phyloP scores from a whole-genome alignment of 192 early-diverging fungal species.

The Backusella luteola region DNA sequence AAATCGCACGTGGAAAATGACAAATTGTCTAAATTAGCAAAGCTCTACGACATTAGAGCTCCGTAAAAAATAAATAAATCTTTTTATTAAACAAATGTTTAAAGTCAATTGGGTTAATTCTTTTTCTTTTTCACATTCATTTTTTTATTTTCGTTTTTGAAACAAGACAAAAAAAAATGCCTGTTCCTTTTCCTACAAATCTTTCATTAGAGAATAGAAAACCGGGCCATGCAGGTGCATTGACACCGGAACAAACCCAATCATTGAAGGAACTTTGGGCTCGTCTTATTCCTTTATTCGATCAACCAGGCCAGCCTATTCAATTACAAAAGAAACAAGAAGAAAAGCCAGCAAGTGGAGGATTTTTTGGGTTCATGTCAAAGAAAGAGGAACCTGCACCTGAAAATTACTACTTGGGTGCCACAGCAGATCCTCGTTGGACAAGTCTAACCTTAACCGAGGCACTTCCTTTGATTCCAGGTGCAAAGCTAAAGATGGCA shows the following conservation, averaged over 20 bases:
- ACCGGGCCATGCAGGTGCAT: conserved; percentile 29
- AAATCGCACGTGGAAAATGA: neutral
- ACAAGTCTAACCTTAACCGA: conserved; percentile 13
- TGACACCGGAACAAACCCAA: conserved; percentile 43
- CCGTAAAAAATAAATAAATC: neutral
- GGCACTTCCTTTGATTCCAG: conserved; percentile 26
- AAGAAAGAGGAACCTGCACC: conserved; percentile 16
- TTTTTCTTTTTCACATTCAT: neutral
- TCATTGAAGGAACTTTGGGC: conserved; percentile 45
- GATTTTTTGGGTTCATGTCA: conserved; percentile 10
- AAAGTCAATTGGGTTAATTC: neutral
- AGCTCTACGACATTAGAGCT: neutral
- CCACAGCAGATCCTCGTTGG: conserved; percentile 20
- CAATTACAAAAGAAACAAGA: neutral
- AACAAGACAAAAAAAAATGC: neutral
- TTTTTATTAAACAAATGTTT: neutral
- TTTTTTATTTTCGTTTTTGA: neutral
- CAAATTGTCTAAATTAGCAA: neutral
- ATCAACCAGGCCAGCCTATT: conserved; percentile 6
- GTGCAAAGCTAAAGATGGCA: conserved; percentile 40
- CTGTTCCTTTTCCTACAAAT: neutral
- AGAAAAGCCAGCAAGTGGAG: neutral
- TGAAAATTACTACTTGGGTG: conserved; percentile 15
- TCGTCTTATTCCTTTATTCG: conserved; percentile 41
- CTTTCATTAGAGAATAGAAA: neutral